A percentile compares a stretch with the other conserved stretches of the same genome.
phyloP scores from a whole-genome alignment of 2,329 filamentous ascomycete species.

The Alternaria sp. region DNA sequence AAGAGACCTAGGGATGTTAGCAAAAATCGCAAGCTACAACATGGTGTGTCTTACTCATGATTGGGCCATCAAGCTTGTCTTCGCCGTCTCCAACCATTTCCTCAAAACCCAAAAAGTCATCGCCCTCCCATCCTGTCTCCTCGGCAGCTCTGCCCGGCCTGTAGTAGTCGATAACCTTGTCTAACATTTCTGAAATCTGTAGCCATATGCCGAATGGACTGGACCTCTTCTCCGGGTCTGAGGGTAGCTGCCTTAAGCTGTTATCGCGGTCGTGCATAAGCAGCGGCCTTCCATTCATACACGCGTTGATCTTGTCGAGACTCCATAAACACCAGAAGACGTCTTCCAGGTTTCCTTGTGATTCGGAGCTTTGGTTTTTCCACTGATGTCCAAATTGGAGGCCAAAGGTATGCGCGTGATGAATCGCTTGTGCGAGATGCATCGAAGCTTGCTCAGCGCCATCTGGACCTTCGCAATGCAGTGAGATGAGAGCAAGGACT shows the following conservation, averaged over 20 bases:
- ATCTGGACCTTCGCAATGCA: constrained; percentile 59
- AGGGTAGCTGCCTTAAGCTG: constrained; percentile 54
- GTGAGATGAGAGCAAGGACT: constrained; percentile 57
- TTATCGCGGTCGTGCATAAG: constrained; percentile 60
- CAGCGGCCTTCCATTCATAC: constrained; percentile 58
- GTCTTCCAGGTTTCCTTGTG: constrained; percentile 54
- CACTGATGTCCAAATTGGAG: constrained; percentile 56
- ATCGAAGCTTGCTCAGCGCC: constrained; percentile 59
- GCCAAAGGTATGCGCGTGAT: constrained; percentile 60
- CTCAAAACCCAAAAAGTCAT: constrained; percentile 57
- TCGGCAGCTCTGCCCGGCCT: constrained; percentile 53
- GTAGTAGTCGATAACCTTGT: constrained; percentile 59
- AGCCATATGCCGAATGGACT: constrained; percentile 61
- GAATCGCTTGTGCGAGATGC: constrained; percentile 59
- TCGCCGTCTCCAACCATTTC: constrained; percentile 54
- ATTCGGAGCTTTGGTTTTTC: constrained; percentile 51
- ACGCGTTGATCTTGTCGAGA: constrained; percentile 59
- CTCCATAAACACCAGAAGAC: constrained; percentile 62
- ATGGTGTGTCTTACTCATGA: constrained; percentile 44
- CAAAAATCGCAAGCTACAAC: constrained; percentile 13
- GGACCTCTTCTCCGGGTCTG: constrained; percentile 54
- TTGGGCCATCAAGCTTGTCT: constrained; percentile 49
- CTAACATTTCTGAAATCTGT: constrained; percentile 56
- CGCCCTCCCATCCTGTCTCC: constrained; percentile 58
- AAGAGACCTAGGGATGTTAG: constrained; percentile 55